Conservation (phyloP, 1,284 basidiomycete species). For the Singerocomus rubriflavus region DNA sequence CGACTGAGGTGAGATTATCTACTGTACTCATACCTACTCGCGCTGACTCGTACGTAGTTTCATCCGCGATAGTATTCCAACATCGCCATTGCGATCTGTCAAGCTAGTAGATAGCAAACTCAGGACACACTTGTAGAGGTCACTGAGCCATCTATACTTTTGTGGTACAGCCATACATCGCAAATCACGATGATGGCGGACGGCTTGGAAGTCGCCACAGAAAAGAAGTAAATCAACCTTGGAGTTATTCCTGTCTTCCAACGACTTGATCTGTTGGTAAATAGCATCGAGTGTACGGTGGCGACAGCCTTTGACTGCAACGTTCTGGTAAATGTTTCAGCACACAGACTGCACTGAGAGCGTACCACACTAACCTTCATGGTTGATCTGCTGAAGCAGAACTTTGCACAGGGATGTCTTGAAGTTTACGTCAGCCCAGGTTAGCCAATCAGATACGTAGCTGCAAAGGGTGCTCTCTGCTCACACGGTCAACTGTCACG, state of each 20-base stretch:
- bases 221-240: constrained; percentile 85
- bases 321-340: constrained; percentile 38
- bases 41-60: too few relatives aligned
- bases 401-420: too few relatives aligned
- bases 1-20: too few relatives aligned
- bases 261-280: constrained; percentile 70
- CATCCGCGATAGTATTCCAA: too few relatives aligned
- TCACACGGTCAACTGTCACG: constrained; percentile 20
- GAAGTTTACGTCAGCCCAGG: constrained; percentile 4
- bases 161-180: constrained; percentile 88
- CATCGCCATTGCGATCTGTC: not conserved
- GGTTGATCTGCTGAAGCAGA: not conserved
- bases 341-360: not conserved
- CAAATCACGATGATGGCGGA: constrained; percentile 85
- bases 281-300: constrained; percentile 89
- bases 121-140: constrained; percentile 71
- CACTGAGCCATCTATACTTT: constrained; percentile 85
- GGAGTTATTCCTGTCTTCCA: constrained; percentile 61
- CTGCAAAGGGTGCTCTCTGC: not conserved
- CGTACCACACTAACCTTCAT: constrained; percentile 24
- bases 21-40: too few relatives aligned
- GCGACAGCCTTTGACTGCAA: constrained; percentile 94
- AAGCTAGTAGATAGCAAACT: not conserved
- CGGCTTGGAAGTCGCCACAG: constrained; percentile 95
- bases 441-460: too few relatives aligned